Conservation (phyloP, 805 yeast species). For the Yamadazyma tumulicola region DNA sequence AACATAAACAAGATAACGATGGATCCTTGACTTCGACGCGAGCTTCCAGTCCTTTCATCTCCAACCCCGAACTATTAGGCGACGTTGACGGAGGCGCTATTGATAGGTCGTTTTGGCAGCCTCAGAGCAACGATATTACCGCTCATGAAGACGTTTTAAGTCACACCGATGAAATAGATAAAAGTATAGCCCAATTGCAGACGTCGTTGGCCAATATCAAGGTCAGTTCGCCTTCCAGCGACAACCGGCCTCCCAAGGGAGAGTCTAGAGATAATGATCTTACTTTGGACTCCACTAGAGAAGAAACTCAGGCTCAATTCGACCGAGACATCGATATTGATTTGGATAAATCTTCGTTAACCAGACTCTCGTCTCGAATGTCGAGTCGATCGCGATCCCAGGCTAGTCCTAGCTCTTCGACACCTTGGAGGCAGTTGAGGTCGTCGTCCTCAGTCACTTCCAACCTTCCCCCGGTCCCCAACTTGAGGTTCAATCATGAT, state of each 20-base stretch:
- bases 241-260: too few relatives aligned
- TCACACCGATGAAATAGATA: slow-evolving; percentile 10
- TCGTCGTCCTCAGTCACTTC: slow-evolving; percentile 14
- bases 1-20: not conserved
- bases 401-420: slow-evolving; percentile 6
- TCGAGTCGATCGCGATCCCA: not conserved
- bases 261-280: slow-evolving; percentile 4
- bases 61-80: slow-evolving; percentile 15
- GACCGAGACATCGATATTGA: slow-evolving; percentile 20
- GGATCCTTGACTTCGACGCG: slow-evolving; percentile 9
- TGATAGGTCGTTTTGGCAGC: not conserved
- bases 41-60: slow-evolving; percentile 17
- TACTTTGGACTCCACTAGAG: slow-evolving; percentile 10
- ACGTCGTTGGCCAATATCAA: slow-evolving; percentile 13
- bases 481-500: slow-evolving; percentile 20
- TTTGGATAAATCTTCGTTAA: slow-evolving; percentile 2
- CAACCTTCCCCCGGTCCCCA: slow-evolving; percentile 7
- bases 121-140: not conserved
- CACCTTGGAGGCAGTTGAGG: slow-evolving; percentile 25
- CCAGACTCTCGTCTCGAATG: slow-evolving; percentile 10
- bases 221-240: slow-evolving; percentile 2
- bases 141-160: not conserved
- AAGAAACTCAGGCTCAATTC: slow-evolving; percentile 22
- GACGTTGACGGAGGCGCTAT: not conserved
- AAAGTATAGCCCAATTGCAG: slow-evolving; percentile 12